Evolutionary conservation across 176 grass and related monocot species (phyloP), one percentile per base, ranked within the genome.

Genomic region (Chrysopogon serrulatus): DNA sequence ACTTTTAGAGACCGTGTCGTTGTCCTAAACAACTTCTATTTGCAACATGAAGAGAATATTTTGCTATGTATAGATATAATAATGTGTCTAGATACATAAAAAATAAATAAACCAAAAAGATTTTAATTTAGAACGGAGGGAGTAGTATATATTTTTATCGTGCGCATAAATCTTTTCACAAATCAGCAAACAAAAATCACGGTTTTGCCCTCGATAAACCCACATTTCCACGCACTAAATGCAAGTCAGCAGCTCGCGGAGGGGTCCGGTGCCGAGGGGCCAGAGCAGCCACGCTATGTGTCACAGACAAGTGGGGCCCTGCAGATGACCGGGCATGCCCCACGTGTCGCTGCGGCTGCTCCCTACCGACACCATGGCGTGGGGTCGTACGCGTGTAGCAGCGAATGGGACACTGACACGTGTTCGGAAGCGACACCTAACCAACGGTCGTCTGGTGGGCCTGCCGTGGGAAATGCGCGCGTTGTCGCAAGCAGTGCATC

Each of bases 381-480:
- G 35, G 18, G 30, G 24, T 6, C 18, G 56, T n/a, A 72, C 66
- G 42, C 44, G 30, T 47, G 36, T 23, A 3, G 0, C 1, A 2
- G 2, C 84, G n/a, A 90, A 49, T 79, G 4, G 18, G 0, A 19
- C 3, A 0, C 0, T 0, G 37, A 37, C 84, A 74, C 84, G 37
- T 59, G 1, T 2, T 2, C 5, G 0, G 5, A 59, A 1, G 1
- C 5, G 16, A 16, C 73, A 65, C 65, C 12, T 49, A 32, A 39
- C 81, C 80, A 90, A 87, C 84, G 83, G 92, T 87, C 80, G 66
- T 21, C 68, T 66, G 70, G 80, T 65, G 56, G 68, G 21, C 68
- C 28, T 23, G 35, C 35, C 36, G 17, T 34, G 42, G 67, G 67
- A 66, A 63, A 44, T 8, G 23, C 27, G 28, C 21, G 36, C 44